These are phyloP conservation scores for Chenopodium album DNA, from an alignment of 148 eudicot genomes.

Conservation along the genomic window DNA sequence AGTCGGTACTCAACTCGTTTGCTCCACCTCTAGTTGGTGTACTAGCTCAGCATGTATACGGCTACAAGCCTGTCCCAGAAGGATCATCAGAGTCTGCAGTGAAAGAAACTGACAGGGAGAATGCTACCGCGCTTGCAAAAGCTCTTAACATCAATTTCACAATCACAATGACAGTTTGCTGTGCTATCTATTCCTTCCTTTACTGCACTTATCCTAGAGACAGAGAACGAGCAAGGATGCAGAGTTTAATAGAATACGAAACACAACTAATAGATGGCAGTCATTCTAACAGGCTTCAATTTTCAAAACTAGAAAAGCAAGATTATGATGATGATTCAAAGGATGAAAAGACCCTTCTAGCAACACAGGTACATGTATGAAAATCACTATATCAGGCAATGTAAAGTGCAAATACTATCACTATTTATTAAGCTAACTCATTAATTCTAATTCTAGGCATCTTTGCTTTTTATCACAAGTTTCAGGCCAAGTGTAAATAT, in stretches of 20 bases:
- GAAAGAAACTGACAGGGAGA: conserved; percentile 55
- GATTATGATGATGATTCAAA: conserved; percentile 22
- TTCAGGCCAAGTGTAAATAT: too few relatives aligned
- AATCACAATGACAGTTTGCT: conserved; percentile 64
- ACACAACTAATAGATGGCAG: conserved; percentile 36
- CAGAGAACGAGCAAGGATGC: conserved; percentile 73
- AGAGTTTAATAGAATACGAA: conserved; percentile 55
- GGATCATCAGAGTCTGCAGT: conserved; percentile 43
- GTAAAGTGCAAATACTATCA: background rate
- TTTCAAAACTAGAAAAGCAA: conserved; percentile 8
- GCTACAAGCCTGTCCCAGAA: conserved; percentile 42
- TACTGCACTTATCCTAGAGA: conserved; percentile 88
- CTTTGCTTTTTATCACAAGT: too few relatives aligned
- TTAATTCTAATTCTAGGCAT: background rate
- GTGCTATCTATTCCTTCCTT: conserved; percentile 65
- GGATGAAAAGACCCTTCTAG: conserved; percentile 24
- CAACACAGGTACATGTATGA: conserved; percentile 5
- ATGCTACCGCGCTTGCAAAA: conserved; percentile 70
- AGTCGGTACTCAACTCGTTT: conserved; percentile 64
- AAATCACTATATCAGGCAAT: background rate
- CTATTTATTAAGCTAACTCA: background rate
- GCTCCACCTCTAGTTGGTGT: conserved; percentile 73
- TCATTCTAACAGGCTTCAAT: conserved; percentile 1
- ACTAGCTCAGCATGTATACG: conserved; percentile 58
- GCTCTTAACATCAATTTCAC: conserved; percentile 68